Base-by-base conservation (phyloP, 139 green algal species). In the Chlorella sp. region DNA sequence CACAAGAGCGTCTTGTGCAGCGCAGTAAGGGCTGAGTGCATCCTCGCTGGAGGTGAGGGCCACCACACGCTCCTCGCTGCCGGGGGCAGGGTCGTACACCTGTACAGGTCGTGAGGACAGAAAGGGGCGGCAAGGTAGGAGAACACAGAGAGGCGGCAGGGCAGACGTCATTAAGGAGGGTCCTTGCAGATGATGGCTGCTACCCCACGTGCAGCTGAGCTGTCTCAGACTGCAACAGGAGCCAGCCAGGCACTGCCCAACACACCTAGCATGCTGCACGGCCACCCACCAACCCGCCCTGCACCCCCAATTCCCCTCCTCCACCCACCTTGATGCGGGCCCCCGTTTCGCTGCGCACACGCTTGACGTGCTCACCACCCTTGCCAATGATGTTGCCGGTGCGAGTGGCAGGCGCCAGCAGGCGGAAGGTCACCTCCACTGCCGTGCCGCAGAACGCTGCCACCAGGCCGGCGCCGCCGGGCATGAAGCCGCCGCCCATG, bases 1-100 rank as follows among this genome's bases (percentile, higher is more conserved):
- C 18, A 90, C 67, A 1, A 91, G 87, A 7, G 87, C 87, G 67
- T 91, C 87, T 72, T 91, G 87, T 7, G 87, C 87, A 2, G 85
- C 87, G 71, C 87, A 91, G 79, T 91, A 90, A 1, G 78, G 60
- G 38, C 44, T 63, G 32, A 64, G 44, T 0, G 85, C 85, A 28
- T 90, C 87, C 68, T 91, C 87, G n/a, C 26, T 87, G 21, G 69
- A 85, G 25, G 56, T 85, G 15, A 90, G n/a, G n/a, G 57, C 71
- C 65, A 91, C 84, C 70, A 91, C 69, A 3, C 87, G 74, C 78
- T 90, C 75, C 44, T 90, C 87, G 68, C 71, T 69, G 72, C 73
- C 85, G 18, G 80, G 78, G 23, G 55, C 55, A 11, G 65, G 56
- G 60, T 86, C 81, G 60, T 63, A 85, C 67, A 85, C 67, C 80